phyloP scores from a whole-genome alignment of 2,329 filamentous ascomycete genomes.

The Trichoderma atrobrunneum region DNA sequence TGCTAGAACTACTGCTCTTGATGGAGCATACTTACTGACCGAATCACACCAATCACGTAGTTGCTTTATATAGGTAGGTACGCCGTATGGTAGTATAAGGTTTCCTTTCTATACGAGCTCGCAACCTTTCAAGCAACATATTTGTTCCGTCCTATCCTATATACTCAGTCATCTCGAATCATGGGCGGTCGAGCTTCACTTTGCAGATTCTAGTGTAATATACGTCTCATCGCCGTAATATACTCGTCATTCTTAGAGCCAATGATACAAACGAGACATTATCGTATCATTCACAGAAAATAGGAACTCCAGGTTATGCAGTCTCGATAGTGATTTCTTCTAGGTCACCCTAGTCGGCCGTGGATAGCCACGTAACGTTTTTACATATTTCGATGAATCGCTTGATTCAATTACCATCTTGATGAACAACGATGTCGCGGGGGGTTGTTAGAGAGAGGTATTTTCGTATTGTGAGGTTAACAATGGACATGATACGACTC shows the following conservation, averaged over 20 bases:
- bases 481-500: background rate
- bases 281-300: background rate
- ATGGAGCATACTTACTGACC: too few species aligned
- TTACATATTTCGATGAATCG: background rate
- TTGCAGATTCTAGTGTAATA: background rate
- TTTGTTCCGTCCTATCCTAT: background rate
- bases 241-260: background rate
- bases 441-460: background rate
- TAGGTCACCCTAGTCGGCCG: background rate
- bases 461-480: background rate
- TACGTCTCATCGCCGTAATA: background rate
- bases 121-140: background rate
- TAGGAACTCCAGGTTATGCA: background rate
- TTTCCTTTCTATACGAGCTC: background rate
- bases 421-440: background rate
- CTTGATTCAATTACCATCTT: background rate
- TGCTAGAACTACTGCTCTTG: too few species aligned
- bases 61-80: background rate
- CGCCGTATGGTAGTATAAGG: background rate
- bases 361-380: background rate
- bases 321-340: background rate
- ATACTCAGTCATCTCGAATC: background rate
- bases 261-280: background rate
- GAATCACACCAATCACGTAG: background rate
- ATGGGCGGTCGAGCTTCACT: background rate